A percentile compares a stretch with the other conserved stretches of the same genome.
Conservation (phyloP, 2,329 filamentous ascomycete species). For the Mollisiaceae sp. region DNA sequence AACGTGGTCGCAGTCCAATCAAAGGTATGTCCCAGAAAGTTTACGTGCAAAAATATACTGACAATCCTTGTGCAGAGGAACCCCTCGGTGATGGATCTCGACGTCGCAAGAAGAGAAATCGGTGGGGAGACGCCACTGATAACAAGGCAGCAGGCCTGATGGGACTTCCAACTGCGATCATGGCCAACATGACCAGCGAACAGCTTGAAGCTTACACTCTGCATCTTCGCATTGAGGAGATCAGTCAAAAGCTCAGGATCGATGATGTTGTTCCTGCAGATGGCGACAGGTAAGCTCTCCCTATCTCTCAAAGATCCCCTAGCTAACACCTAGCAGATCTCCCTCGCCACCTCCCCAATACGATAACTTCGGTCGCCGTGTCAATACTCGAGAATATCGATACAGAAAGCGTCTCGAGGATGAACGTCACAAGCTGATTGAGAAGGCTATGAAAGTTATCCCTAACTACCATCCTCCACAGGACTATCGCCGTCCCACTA, state of each 20-base stretch:
- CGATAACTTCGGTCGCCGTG: conserved; percentile 98
- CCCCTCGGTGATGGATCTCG: conserved; percentile 71
- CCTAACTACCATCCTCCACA: conserved; percentile 98
- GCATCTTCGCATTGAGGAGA: conserved; percentile 97
- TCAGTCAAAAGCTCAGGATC: conserved; percentile 98
- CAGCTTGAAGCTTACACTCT: conserved; percentile 97
- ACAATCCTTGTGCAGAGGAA: conserved; percentile 37
- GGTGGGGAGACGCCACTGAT: conserved; percentile 96
- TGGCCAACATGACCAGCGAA: conserved; percentile 97
- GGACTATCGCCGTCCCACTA: conserved; percentile 97
- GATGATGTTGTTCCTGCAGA: conserved; percentile 98
- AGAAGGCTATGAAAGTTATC: conserved; percentile 99
- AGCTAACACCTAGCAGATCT: conserved; percentile 64
- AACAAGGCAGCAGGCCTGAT: conserved; percentile 99
- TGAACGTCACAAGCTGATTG: conserved; percentile 97
- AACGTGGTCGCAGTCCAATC: conserved; percentile 88
- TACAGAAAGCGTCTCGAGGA: conserved; percentile 98
- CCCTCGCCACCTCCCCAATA: conserved; percentile 96
- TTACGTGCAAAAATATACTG: conserved; percentile 16
- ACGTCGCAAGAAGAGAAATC: conserved; percentile 96
- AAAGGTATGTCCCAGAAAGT: conserved; percentile 62
- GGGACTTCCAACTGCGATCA: conserved; percentile 94
- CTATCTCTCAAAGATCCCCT: conserved; percentile 6
- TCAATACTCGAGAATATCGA: conserved; percentile 98
- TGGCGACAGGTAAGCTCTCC: conserved; percentile 79